phyloP scores from a whole-genome alignment of 768 basidiomycete genomes.

The Cystofilobasidium ferigula region DNA sequence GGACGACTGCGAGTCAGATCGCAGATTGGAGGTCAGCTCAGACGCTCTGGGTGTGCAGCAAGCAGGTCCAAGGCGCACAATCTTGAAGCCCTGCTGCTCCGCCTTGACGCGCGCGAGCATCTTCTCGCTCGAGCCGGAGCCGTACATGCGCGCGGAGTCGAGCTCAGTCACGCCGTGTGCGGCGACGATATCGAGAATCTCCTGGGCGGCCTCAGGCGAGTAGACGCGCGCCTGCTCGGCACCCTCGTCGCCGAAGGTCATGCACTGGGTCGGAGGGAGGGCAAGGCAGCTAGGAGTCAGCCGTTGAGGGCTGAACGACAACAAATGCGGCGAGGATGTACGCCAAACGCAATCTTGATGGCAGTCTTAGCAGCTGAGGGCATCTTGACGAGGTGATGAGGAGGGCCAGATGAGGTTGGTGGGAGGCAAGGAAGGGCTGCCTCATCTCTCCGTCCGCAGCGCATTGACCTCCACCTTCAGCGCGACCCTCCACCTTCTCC shows the following conservation, averaged over 20 bases:
- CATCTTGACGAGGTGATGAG: too few species aligned
- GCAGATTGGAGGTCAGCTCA: too few species aligned
- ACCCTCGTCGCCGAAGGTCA: conserved; percentile 40
- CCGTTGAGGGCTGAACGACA: too few species aligned
- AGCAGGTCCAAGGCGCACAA: not conserved
- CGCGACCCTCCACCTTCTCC: too few species aligned
- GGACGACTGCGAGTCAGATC: conserved; percentile 1
- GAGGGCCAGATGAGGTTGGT: too few species aligned
- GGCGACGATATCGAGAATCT: conserved; percentile 43
- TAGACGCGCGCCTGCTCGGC: conserved; percentile 41
- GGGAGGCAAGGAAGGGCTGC: too few species aligned
- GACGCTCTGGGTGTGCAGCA: too few species aligned
- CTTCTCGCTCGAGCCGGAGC: conserved; percentile 48
- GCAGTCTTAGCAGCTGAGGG: too few species aligned
- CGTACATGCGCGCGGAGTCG: conserved; percentile 39
- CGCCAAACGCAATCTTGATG: too few species aligned
- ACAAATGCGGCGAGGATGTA: too few species aligned
- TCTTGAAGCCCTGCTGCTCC: not conserved
- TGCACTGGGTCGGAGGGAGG: not conserved
- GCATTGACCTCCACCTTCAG: too few species aligned
- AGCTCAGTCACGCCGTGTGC: conserved; percentile 1
- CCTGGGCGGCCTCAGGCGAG: conserved; percentile 31
- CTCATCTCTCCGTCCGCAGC: too few species aligned
- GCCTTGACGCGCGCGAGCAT: conserved; percentile 7
- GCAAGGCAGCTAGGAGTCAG: not conserved